Base-by-base conservation (phyloP, 306 rosid species). In the Cercis canadensis region DNA sequence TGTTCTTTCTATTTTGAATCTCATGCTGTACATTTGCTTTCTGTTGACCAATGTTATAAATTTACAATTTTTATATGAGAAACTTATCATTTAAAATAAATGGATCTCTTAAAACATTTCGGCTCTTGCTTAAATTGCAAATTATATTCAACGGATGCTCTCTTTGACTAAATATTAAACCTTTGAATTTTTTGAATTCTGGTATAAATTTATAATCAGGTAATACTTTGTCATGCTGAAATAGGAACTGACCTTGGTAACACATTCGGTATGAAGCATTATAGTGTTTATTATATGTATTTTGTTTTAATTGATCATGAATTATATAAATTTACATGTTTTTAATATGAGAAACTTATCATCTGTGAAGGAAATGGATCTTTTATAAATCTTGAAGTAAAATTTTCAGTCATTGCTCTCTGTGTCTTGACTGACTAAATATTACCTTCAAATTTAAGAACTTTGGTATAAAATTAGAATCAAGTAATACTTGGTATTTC, bases 221-320 rank as follows among this genome's bases (percentile, higher is more conserved):
- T 24, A 1, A 24, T 24, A 24, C 29, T 24, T 24, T 24, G 29
- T 51, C 39, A 40, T 8, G 81, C 86, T 9, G 86, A 84, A 44
- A 62, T 67, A 15, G 71, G 83, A 65, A 84, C 88, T 0, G 78
- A 84, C 62, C 81, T 84, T 75, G 88, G 88, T 69, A 76, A 39
- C 77, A 61, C 81, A 40, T 81, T 84, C 54, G 86, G 86, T 84
- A 84, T 0, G 68, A 69, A 52, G 11, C 57, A 41, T 14, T 32
- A 6, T 51, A 54, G 15, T 18, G 5, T 33, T 40, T 58, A 21
- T 36, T 36, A 8, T 32, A 6, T 57, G 24, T 47, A 24, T 24
- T 24, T 3, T 24, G 29, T 24, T 24, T 24, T 24, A 24, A 1
- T 24, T 24, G 29, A 24, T 24, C 3, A 24, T 24, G 29, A 24